Base-by-base conservation (phyloP, 2,329 filamentous ascomycete genomes). In the Neurospora sp. region DNA sequence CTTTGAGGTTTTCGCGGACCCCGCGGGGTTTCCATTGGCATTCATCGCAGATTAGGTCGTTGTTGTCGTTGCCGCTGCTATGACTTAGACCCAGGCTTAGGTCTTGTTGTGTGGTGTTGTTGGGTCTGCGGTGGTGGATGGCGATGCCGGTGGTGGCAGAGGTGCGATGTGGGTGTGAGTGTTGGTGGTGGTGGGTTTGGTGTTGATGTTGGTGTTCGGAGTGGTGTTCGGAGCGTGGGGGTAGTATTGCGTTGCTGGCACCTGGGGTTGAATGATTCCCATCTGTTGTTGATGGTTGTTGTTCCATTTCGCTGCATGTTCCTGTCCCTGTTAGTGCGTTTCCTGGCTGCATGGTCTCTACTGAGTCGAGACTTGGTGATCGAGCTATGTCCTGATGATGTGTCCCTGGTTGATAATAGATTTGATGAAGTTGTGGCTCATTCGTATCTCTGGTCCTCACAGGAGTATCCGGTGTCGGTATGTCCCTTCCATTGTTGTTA, bases 1-100 rank as follows among this genome's bases (percentile, higher is more conserved):
- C 76, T 28, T 74, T 74, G 6, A 77, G 69, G 67, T 78, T 78
- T 66, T 76, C 74, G 12, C 75, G 72, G 2, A 77, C 76, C 3
- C 76, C 76, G 4, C 74, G 72, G 0, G 77, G 77, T 67, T 76
- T 76, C 76, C 76, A 78, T 37, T 75, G 72, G 69, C 77, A 78
- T 65, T 76, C 72, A 36, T 77, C 74, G 57, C 77, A 78, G 8
- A 76, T 70, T 12, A 77, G 73, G 33, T 77, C 75, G 17, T 77
- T 73, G 2, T 36, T 1, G 28, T 3, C 12, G 23, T 2, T 36
- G 6, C 46, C 19, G 46, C 19, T 15, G 11, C 19, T 3, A 10
- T n/a, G 8, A 4, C 41, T 12, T 12, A 28, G 6, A 15, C 2
- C 2, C 4, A 8, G 19, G 8, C 19, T 52, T 8, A n/a, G 15